Evolutionary conservation across 306 rosid genomes (phyloP).

Genomic region (Sesbania bispinosa): DNA sequence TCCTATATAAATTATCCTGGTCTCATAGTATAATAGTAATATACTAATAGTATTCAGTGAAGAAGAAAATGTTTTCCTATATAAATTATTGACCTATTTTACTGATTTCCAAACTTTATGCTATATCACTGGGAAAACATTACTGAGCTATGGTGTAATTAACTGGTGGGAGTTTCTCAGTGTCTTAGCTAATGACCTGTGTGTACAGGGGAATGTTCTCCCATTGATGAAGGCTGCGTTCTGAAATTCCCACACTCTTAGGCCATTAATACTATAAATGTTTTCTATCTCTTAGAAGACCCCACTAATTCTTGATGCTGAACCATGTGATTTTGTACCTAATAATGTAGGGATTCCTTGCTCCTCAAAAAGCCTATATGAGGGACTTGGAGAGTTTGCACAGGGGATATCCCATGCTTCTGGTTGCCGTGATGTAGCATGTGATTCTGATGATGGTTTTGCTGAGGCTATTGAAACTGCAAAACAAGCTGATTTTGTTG

Average conservation of each 20-base stretch:
- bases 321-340: background rate
- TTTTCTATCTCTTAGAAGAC: background rate
- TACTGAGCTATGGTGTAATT: background rate
- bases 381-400: constrained; percentile 49
- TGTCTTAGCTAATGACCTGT: background rate
- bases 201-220: no score
- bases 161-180: background rate
- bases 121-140: background rate
- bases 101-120: background rate
- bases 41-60: no score
- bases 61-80: no score
- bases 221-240: background rate
- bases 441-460: constrained; percentile 62
- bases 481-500: constrained; percentile 62
- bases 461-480: constrained; percentile 56
- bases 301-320: background rate
- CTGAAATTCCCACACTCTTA: background rate
- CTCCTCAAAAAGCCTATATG: constrained; percentile 48
- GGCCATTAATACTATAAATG: background rate
- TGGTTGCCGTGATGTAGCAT: constrained; percentile 69
- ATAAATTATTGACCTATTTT: background rate
- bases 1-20: no score
- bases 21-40: no score
- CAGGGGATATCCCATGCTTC: constrained; percentile 37
- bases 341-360: constrained; percentile 74